These are phyloP conservation scores for Thelonectria discophora DNA, from an alignment of 2,329 filamentous ascomycete genomes.

Conservation along the genomic window DNA sequence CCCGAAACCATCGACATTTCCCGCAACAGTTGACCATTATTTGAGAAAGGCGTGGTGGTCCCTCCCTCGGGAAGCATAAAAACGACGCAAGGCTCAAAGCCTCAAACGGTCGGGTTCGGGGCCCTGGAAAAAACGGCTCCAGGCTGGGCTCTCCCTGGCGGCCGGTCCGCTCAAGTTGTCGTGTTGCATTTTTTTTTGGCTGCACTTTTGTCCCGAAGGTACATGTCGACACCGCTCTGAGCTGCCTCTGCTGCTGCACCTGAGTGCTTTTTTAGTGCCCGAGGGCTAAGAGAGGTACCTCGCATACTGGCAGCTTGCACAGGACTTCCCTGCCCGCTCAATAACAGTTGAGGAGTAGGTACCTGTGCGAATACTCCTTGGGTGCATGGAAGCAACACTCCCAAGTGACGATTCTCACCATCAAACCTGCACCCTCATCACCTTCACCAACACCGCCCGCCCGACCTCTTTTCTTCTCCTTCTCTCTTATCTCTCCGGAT, in stretches of 20 bases:
- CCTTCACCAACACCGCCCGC: constrained; percentile 1
- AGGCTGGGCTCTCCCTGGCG: no score
- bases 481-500: background rate
- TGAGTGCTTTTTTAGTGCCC: constrained; percentile 5
- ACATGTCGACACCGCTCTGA: no score
- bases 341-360: no score
- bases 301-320: background rate
- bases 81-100: background rate
- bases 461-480: background rate
- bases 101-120: no score
- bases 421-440: constrained; percentile 12
- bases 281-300: constrained; percentile 5
- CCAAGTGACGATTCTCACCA: constrained; percentile 7
- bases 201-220: background rate
- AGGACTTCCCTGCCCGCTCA: constrained; percentile 3
- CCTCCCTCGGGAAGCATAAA: no score
- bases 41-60: no score
- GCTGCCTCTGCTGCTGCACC: background rate
- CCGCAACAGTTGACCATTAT: no score
- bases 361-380: no score
- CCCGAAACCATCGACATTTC: background rate
- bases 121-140: no score
- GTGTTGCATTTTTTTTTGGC: constrained; percentile 10
- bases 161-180: constrained; percentile 17
- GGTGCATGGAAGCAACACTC: background rate